phyloP scores from a whole-genome alignment of 306 rosid species.

The Begonia loranthoides region DNA sequence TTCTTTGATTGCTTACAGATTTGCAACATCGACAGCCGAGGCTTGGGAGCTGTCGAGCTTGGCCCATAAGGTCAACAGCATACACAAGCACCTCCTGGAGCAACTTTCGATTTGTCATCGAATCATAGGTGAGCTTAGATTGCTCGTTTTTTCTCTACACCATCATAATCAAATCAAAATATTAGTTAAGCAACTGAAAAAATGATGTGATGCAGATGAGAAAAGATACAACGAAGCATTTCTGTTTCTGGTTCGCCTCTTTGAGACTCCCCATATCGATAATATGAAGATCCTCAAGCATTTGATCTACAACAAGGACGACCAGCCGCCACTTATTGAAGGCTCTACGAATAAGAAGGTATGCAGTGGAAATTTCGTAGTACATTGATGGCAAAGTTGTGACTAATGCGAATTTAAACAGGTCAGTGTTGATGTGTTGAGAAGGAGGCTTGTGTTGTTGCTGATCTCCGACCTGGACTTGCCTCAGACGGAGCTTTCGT shows the following conservation, averaged over 20 bases:
- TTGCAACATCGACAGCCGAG: constrained; percentile 26
- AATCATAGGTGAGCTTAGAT: constrained; percentile 13
- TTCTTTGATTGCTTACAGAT: constrained; percentile 17
- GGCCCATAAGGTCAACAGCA: constrained; percentile 42
- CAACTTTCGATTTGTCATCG: constrained; percentile 28
- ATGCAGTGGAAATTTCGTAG: not conserved
- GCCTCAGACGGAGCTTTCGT: constrained; percentile 27
- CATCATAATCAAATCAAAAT: not conserved
- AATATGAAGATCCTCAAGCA: constrained; percentile 47
- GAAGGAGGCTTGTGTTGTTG: constrained; percentile 48
- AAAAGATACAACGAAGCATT: constrained; percentile 32
- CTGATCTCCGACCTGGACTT: constrained; percentile 41
- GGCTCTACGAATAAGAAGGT: constrained; percentile 42
- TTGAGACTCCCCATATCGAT: constrained; percentile 27
- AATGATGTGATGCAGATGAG: constrained; percentile 18
- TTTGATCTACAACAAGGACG: constrained; percentile 34
- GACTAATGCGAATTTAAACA: constrained; percentile 9
- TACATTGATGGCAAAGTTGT: no score
- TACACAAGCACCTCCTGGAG: constrained; percentile 34
- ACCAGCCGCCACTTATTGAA: constrained; percentile 35
- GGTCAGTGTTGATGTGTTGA: constrained; percentile 41
- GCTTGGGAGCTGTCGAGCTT: constrained; percentile 65
- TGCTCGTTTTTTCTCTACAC: not conserved
- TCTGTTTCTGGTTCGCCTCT: constrained; percentile 19
- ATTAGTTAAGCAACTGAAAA: not conserved